Evolutionary conservation across 2,329 filamentous ascomycete genomes (phyloP), one percentile per base, ranked within the genome.

Genomic region (Exophiala viscosa): DNA sequence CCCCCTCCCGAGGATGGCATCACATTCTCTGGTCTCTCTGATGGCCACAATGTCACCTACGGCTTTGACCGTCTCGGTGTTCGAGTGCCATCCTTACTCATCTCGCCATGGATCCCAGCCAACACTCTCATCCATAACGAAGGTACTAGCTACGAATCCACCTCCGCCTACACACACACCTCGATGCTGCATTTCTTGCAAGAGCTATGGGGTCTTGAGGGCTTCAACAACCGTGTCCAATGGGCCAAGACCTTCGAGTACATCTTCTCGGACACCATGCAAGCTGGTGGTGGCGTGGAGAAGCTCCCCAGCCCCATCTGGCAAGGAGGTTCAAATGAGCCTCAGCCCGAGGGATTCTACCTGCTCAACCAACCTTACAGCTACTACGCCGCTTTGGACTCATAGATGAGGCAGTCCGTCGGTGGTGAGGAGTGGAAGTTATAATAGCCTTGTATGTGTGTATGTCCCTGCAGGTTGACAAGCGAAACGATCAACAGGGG

Each of bases 181-280:
- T 70, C 67, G 9, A 61, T 72, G 48, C 58, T 72, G 52, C 70
- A 73, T 42, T 72, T 72, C 60, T 51, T 73, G 36, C 69, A 72
- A 57, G 65, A 72, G 44, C 61, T 73, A 9, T 73, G 71, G 70
- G 64, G 57, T 0, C 58, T 73, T 13, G 66, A 73, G 31, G 67
- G 68, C 2, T 47, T 73, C 13, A 72, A 72, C 54, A 72, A 71
- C 48, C 65, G 70, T 1, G 70, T 73, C 13, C 68, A 71, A 50
- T 73, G 70, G 69, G 69, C 70, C 36, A 70, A 71, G 61, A 72
- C 69, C 0, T 72, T 73, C 46, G 68, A 72, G 55, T 56, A 67
- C 42, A 57, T 70, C 18, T 72, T 72, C 44, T 54, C 58, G 5
- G 64, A 70, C 42, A 64, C 62, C 1, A 64, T 64, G 14, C 50